Conservation (phyloP, 345 rosid species). For the Dipteronia sinensis region DNA sequence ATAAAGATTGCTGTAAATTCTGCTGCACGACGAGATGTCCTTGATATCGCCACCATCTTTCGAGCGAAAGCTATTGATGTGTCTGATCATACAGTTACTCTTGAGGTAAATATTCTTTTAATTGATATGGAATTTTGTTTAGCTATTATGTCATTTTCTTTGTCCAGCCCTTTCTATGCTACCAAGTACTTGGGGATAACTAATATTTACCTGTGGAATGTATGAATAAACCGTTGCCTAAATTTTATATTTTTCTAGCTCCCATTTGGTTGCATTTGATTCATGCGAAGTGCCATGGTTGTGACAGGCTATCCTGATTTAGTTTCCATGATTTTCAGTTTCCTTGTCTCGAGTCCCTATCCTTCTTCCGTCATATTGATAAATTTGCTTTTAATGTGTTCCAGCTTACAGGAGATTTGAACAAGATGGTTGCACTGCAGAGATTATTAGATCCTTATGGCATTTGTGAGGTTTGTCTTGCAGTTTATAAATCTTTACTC, state of each 20-base stretch:
- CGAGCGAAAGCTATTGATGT: conserved; percentile 70
- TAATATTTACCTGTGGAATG: background rate
- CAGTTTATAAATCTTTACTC: conserved; percentile 1
- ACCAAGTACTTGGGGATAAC: background rate
- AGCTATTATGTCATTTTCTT: background rate
- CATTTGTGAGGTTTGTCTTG: conserved; percentile 80
- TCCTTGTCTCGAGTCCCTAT: background rate
- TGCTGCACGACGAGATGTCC: conserved; percentile 67
- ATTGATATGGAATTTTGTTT: background rate
- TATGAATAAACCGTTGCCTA: background rate
- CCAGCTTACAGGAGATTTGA: conserved; percentile 87
- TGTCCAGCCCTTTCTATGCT: background rate
- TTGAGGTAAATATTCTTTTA: conserved; percentile 45
- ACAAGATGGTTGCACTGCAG: conserved; percentile 96
- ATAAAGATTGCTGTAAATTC: conserved; percentile 69
- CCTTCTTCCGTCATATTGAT: conserved; percentile 2
- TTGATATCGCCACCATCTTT: conserved; percentile 66
- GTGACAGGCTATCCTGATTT: background rate
- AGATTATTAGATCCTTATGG: conserved; percentile 93
- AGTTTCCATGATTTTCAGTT: background rate
- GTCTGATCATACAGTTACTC: conserved; percentile 71
- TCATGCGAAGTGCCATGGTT: background rate
- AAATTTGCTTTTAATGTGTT: conserved; percentile 22
- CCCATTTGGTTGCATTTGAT: background rate
- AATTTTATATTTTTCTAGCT: background rate